Conservation (phyloP, 441 rosid species). For the Syzygium syzygioides region DNA sequence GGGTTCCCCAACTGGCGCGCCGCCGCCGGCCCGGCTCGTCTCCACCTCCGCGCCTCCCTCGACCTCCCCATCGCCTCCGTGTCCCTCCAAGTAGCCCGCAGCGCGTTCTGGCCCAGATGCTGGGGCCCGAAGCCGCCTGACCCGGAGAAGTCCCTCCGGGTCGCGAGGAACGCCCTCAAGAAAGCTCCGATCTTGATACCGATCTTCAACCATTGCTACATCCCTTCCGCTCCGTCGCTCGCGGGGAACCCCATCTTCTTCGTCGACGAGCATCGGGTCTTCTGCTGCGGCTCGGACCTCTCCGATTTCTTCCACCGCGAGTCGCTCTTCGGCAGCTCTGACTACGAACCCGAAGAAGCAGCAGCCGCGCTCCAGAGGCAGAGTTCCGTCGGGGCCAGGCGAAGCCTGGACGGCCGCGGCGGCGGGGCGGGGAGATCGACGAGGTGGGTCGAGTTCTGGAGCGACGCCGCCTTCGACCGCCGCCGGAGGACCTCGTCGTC, state of each 20-base stretch:
- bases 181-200: slow-evolving; percentile 89
- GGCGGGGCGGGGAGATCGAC: not conserved
- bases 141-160: slow-evolving; percentile 78
- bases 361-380: slow-evolving; percentile 31
- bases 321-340: slow-evolving; percentile 44
- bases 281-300: slow-evolving; percentile 92
- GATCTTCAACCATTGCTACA: slow-evolving; percentile 85
- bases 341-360: slow-evolving; percentile 19
- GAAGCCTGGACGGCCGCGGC: not conserved
- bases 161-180: slow-evolving; percentile 80
- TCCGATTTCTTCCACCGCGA: slow-evolving; percentile 80
- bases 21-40: slow-evolving; percentile 46
- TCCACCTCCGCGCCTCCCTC: slow-evolving; percentile 72
- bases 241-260: slow-evolving; percentile 94
- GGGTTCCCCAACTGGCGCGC: slow-evolving; percentile 97
- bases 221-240: slow-evolving; percentile 81
- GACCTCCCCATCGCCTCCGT: slow-evolving; percentile 88
- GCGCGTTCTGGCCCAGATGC: slow-evolving; percentile 81
- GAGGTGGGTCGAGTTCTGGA: slow-evolving; percentile 8
- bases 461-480: not conserved
- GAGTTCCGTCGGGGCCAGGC: slow-evolving; percentile 52
- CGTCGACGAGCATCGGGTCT: slow-evolving; percentile 80
- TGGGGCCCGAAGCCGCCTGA: slow-evolving; percentile 86
- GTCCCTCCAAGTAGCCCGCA: slow-evolving; percentile 85
- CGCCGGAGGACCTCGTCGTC: not conserved